These are phyloP conservation scores for Prunus davidiana DNA, from an alignment of 306 rosid genomes.

Conservation along the genomic window DNA sequence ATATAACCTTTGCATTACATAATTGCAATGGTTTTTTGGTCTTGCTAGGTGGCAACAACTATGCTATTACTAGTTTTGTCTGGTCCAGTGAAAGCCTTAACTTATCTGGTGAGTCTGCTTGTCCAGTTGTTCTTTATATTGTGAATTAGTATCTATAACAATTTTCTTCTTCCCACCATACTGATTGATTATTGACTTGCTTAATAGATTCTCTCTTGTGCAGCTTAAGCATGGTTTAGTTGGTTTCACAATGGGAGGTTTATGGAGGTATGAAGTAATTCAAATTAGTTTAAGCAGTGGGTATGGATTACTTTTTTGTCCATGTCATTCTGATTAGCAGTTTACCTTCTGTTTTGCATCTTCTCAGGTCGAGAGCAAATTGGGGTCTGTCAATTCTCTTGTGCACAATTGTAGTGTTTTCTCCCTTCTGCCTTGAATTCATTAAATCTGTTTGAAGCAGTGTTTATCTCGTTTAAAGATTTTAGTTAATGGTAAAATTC, in stretches of 20 bases:
- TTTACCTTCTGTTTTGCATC: conserved; percentile 16
- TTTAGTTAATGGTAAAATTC: not conserved
- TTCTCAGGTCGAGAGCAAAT: conserved; percentile 66
- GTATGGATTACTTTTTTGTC: not conserved
- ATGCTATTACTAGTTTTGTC: conserved; percentile 83
- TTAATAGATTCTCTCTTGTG: conserved; percentile 41
- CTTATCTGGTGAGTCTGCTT: conserved; percentile 67
- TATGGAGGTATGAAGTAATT: conserved; percentile 76
- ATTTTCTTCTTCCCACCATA: not conserved
- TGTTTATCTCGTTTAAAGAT: not conserved
- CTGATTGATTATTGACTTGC: conserved; percentile 10
- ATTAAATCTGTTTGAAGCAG: conserved; percentile 8
- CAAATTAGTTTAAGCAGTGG: conserved; percentile 11
- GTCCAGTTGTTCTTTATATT: conserved; percentile 6
- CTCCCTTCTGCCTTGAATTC: conserved; percentile 29
- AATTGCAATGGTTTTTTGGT: conserved; percentile 16
- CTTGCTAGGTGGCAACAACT: conserved; percentile 75
- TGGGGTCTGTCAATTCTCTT: conserved; percentile 78
- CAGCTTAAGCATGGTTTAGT: conserved; percentile 97
- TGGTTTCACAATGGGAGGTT: conserved; percentile 79
- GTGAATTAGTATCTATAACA: not conserved
- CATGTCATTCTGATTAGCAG: not conserved
- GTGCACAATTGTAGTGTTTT: conserved; percentile 74
- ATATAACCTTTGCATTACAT: not conserved
- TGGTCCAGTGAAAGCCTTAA: conserved; percentile 90